These are phyloP conservation scores for Colletotrichum chlorophyti DNA, from an alignment of 2,329 filamentous ascomycete genomes.

Conservation along the genomic window DNA sequence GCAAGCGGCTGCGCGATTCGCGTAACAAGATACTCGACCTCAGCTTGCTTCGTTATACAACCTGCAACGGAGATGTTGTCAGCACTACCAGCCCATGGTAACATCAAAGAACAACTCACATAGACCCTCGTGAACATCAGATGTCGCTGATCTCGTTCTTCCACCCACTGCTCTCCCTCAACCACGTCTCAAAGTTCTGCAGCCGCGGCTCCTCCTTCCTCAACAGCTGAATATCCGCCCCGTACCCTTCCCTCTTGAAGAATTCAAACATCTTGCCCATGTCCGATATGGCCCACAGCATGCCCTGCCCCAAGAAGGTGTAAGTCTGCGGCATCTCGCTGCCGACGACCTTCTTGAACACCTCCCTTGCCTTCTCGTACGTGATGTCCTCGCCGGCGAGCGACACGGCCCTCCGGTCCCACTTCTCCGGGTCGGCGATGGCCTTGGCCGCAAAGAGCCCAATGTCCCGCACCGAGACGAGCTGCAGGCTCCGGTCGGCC, in stretches of 20 bases:
- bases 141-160: constrained; percentile 17
- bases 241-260: constrained; percentile 28
- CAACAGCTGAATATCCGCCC: constrained; percentile 23
- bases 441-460: constrained; percentile 32
- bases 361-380: constrained; percentile 21
- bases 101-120: neutral
- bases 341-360: constrained; percentile 18
- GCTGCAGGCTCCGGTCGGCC: constrained; percentile 32
- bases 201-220: constrained; percentile 24
- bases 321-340: constrained; percentile 26
- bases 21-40: no score
- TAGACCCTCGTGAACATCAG: neutral
- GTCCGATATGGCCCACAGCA: constrained; percentile 29
- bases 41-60: no score
- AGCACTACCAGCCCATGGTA: no score
- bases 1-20: no score
- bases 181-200: constrained; percentile 33
- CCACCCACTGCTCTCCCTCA: constrained; percentile 34
- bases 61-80: no score
- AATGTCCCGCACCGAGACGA: constrained; percentile 36
- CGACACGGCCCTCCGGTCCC: constrained; percentile 26
- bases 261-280: constrained; percentile 30
- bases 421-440: constrained; percentile 25
- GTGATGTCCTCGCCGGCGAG: constrained; percentile 30
- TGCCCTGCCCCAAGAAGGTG: constrained; percentile 15